A percentile compares a stretch with the other conserved stretches of the same genome.
These are phyloP conservation scores for Lathyrus tuberosus DNA, from an alignment of 306 rosid genomes.

Conservation along the genomic window DNA sequence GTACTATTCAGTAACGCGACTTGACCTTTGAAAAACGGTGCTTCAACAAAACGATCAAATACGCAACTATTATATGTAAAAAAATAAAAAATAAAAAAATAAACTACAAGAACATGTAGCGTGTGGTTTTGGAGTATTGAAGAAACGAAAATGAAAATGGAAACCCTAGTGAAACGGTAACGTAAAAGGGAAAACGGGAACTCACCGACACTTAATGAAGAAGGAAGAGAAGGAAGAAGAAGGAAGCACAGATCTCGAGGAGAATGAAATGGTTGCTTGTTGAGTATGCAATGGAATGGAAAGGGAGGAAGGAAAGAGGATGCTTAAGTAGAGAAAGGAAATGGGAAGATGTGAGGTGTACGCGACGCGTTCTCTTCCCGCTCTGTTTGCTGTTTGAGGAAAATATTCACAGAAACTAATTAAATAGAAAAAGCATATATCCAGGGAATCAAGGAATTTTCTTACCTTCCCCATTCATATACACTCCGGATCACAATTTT, in stretches of 20 bases:
- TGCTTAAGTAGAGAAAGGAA: slow-evolving; percentile 47
- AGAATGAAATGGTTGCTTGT: slow-evolving; percentile 24
- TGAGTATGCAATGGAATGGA: slow-evolving; percentile 36
- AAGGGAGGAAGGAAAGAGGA: not conserved
- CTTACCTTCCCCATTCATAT: not conserved
- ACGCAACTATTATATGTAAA: not conserved
- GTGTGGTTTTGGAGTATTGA: not conserved
- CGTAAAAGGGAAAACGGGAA: slow-evolving; percentile 14
- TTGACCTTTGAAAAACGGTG: not conserved
- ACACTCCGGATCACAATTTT: not conserved
- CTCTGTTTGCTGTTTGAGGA: not conserved
- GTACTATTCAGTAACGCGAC: slow-evolving; percentile 20
- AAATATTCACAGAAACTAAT: not conserved
- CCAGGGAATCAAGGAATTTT: not conserved
- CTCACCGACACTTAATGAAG: slow-evolving; percentile 39
- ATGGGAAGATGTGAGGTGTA: slow-evolving; percentile 34
- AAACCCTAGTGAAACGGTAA: slow-evolving; percentile 28
- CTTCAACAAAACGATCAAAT: not conserved
- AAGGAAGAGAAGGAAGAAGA: not conserved
- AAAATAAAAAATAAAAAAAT: not conserved
- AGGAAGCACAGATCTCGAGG: slow-evolving; percentile 49
- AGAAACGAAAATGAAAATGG: not conserved
- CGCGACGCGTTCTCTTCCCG: slow-evolving; percentile 45
- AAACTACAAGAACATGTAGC: not conserved
- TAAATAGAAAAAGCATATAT: not conserved